Conservation (phyloP, 2,329 filamentous ascomycete genomes). For the Moelleriella libera region DNA sequence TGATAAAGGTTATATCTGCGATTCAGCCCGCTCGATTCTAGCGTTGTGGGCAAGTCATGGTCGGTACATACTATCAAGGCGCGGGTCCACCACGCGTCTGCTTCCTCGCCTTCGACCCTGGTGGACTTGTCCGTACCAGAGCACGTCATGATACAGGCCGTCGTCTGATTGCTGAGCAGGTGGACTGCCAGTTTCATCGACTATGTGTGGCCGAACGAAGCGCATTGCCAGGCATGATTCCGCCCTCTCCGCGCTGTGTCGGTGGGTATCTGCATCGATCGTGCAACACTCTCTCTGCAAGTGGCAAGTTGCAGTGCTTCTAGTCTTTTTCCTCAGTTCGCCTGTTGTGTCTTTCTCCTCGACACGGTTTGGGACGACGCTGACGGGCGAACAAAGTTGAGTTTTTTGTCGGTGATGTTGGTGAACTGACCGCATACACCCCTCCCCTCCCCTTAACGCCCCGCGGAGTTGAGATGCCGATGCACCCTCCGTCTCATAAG, state of each 20-base stretch:
- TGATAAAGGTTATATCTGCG: not conserved
- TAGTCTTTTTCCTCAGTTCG: not conserved
- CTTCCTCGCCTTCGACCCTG: not conserved
- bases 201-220: not conserved
- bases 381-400: not conserved
- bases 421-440: not conserved
- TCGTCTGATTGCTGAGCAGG: not conserved
- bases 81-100: not conserved
- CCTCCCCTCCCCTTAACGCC: no score
- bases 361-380: not conserved
- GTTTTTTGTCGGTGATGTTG: not conserved
- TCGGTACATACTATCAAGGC: not conserved
- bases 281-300: not conserved
- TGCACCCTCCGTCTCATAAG: conserved; percentile 8
- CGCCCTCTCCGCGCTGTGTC: not conserved
- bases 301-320: not conserved
- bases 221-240: not conserved
- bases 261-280: not conserved
- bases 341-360: not conserved
- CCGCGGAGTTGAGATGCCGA: conserved; percentile 6
- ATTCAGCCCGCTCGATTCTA: not conserved
- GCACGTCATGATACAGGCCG: not conserved
- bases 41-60: not conserved
- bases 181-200: not conserved
- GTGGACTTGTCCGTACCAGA: not conserved